A percentile compares a stretch with the other conserved stretches of the same genome.
phyloP scores from a whole-genome alignment of 2,329 filamentous ascomycete genomes.

The Curvularia lunata region DNA sequence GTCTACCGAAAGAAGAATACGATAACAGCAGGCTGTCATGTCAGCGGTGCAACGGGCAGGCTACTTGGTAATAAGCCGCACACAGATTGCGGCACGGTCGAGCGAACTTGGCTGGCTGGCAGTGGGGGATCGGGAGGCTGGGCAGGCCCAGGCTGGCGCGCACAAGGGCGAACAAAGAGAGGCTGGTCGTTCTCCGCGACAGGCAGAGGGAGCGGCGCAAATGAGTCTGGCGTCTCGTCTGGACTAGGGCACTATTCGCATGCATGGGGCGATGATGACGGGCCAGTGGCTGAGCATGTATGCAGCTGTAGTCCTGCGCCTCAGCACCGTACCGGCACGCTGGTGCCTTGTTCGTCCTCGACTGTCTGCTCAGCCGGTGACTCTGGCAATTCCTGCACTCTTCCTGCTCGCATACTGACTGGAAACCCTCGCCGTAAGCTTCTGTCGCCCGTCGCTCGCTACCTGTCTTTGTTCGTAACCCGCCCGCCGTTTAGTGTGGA shows the following conservation, averaged over 20 bases:
- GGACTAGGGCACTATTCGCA: too few species aligned
- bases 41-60: too few species aligned
- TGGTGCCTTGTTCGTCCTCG: constrained; percentile 17
- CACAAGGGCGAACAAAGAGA: constrained; percentile 6
- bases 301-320: constrained; percentile 26
- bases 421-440: not conserved
- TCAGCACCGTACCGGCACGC: constrained; percentile 25
- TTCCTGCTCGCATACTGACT: not conserved
- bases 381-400: constrained; percentile 6
- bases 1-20: too few species aligned
- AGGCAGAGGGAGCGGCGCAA: too few species aligned
- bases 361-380: constrained; percentile 15
- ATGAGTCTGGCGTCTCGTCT: too few species aligned
- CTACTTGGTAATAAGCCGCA: not conserved
- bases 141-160: constrained; percentile 9
- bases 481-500: constrained; percentile 7
- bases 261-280: constrained; percentile 10
- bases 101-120: constrained; percentile 9
- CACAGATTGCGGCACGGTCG: constrained; percentile 18
- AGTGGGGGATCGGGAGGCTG: constrained; percentile 12
- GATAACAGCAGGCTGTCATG: too few species aligned
- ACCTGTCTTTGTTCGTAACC: constrained; percentile 9
- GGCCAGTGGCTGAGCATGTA: constrained; percentile 28
- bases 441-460: constrained; percentile 9
- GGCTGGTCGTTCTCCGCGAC: not conserved